Evolutionary conservation across 257 asterid species (phyloP), one percentile per base, ranked within the genome.

Genomic region (Echium plantagineum): DNA sequence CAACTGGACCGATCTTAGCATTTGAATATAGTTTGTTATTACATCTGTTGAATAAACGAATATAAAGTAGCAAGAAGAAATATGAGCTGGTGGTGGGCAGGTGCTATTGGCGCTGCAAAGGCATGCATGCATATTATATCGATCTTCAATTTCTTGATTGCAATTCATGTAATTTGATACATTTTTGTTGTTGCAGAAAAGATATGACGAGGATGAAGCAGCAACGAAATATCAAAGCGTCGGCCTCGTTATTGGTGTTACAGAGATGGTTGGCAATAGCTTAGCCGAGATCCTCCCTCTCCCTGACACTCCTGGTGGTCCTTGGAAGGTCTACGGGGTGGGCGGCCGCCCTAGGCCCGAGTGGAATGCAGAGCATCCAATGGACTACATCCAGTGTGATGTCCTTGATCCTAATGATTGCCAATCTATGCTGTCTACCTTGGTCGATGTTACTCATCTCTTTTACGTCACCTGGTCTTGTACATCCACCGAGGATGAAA

Each of bases 41-140:
- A 3, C 2, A 24, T 1, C 3, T 1, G 3, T 24, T 24, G 26
- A 24, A 24, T 24, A 3, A 24, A 24, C 2, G 26, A 24, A 24
- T 24, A 28, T 28, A 4, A 6, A 28, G 7, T 6, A 28, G 32
- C 32, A 49, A 20, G n/a, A 21, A 21, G n/a, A 20, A 56, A 65
- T 57, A 85, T 85, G 94, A 85, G 94, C 71, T 88, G 94, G 93
- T 85, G 93, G 93, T 85, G 94, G 89, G 79, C 87, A 60, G 94
- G 94, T 69, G 93, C 96, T 63, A 77, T 83, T 31, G 85, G 83
- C 60, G 94, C 87, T 65, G 94, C 94, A 2, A 85, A 77, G 94
- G 96, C 75, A 69, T 69, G 65, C 16, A 19, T 61, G n/a, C 59
- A 15, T 52, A 52, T 15, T 0, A 16, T 16, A 52, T 52, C 16